These are phyloP conservation scores for Leccinum subspadiceum DNA, from an alignment of 1,284 basidiomycete genomes.

Conservation along the genomic window DNA sequence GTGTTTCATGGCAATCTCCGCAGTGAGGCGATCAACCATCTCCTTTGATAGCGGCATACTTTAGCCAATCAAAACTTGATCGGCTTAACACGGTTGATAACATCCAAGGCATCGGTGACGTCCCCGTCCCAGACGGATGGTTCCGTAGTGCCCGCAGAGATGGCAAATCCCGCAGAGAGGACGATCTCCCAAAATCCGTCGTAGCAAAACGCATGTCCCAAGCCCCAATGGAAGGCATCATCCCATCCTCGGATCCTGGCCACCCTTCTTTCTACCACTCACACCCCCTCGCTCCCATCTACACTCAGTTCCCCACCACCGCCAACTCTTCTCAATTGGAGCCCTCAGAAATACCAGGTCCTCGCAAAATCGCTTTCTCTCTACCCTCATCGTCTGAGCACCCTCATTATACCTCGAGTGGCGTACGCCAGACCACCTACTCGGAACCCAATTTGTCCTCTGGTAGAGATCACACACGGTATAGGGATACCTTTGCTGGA, in stretches of 20 bases:
- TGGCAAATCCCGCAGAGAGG: conserved; percentile 57
- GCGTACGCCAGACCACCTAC: conserved; percentile 33
- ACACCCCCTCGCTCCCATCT: conserved; percentile 21
- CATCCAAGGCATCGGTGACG: conserved; percentile 60
- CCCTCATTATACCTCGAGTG: conserved; percentile 19
- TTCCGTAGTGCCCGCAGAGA: conserved; percentile 70
- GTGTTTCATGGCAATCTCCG: conserved; percentile 37
- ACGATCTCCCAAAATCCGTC: conserved; percentile 42
- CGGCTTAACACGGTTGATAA: conserved; percentile 65
- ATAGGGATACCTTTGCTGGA: conserved; percentile 17
- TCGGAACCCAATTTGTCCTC: conserved; percentile 31
- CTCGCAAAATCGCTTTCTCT: conserved; percentile 32
- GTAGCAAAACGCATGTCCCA: conserved; percentile 36
- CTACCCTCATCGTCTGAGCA: conserved; percentile 31
- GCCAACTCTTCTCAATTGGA: conserved; percentile 27
- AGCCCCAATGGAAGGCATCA: conserved; percentile 32
- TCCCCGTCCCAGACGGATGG: conserved; percentile 67
- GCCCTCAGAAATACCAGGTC: conserved; percentile 17
- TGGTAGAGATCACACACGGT: conserved; percentile 21
- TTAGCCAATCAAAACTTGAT: conserved; percentile 71
- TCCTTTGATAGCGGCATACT: conserved; percentile 64
- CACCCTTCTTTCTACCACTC: conserved; percentile 29
- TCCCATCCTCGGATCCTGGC: conserved; percentile 21
- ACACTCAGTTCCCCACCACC: conserved; percentile 36
- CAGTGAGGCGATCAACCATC: conserved; percentile 13